Evolutionary conservation across 805 yeast species (phyloP).

Genomic region (Yamadazyma nakazawae): DNA sequence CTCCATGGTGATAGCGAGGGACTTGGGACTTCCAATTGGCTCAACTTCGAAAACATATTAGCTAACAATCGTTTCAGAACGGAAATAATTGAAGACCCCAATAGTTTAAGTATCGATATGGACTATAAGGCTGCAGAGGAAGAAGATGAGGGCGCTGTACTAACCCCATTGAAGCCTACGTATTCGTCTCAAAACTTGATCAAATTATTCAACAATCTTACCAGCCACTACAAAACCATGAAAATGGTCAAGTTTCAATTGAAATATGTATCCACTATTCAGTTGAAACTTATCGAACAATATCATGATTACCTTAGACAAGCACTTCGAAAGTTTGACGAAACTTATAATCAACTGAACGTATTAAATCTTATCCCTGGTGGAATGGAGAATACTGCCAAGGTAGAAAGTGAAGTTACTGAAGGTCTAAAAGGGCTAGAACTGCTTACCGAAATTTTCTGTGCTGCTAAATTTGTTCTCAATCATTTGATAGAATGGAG

Average conservation of each 20-base stretch:
- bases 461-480: conserved; percentile 30
- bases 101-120: conserved; percentile 56
- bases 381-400: conserved; percentile 26
- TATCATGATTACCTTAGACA: conserved; percentile 44
- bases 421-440: conserved; percentile 25
- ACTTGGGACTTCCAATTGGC: conserved; percentile 43
- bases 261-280: conserved; percentile 55
- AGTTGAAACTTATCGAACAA: conserved; percentile 51
- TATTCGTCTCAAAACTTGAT: conserved; percentile 56
- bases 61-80: conserved; percentile 48
- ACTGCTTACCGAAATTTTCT: conserved; percentile 29
- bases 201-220: conserved; percentile 55
- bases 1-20: conserved; percentile 31
- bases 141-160: conserved; percentile 2
- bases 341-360: conserved; percentile 28
- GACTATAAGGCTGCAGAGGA: conserved; percentile 35
- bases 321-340: conserved; percentile 43
- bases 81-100: conserved; percentile 45
- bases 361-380: conserved; percentile 37
- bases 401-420: conserved; percentile 20
- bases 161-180: conserved; percentile 44
- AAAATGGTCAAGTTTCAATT: conserved; percentile 50
- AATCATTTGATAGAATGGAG: conserved; percentile 36
- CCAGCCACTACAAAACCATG: conserved; percentile 51
- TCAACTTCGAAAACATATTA: conserved; percentile 49